Conservation (phyloP, 2,329 filamentous ascomycete species). For the Ophiostoma fasciatum region DNA sequence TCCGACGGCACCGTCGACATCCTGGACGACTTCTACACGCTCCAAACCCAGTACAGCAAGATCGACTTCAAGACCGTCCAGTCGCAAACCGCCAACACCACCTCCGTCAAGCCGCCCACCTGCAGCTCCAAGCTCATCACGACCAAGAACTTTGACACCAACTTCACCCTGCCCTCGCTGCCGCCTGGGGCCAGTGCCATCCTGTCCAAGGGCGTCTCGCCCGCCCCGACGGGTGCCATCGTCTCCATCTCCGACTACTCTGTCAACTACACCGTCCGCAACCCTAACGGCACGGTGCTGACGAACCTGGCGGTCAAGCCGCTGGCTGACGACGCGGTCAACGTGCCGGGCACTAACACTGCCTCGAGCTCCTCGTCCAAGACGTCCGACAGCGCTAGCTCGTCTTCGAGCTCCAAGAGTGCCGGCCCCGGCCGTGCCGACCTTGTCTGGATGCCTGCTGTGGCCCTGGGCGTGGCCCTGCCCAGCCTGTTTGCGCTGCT, state of each 20-base stretch:
- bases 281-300: slow-evolving; percentile 48
- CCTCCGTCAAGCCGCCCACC: slow-evolving; percentile 37
- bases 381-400: background rate
- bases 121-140: slow-evolving; percentile 54
- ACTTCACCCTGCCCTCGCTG: slow-evolving; percentile 61
- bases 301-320: slow-evolving; percentile 32
- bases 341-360: slow-evolving; percentile 29
- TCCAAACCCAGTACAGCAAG: slow-evolving; percentile 60
- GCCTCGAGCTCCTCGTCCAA: slow-evolving; percentile 6
- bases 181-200: slow-evolving; percentile 55
- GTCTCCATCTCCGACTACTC: slow-evolving; percentile 40
- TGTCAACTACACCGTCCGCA: slow-evolving; percentile 42
- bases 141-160: slow-evolving; percentile 51
- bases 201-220: slow-evolving; percentile 60
- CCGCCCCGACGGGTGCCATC: slow-evolving; percentile 50
- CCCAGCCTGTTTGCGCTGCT: slow-evolving; percentile 6
- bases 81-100: slow-evolving; percentile 39
- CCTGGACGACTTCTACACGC: slow-evolving; percentile 53
- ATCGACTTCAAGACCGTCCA: slow-evolving; percentile 58
- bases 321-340: slow-evolving; percentile 28
- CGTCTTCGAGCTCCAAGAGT: slow-evolving; percentile 11
- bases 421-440: slow-evolving; percentile 8
- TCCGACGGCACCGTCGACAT: slow-evolving; percentile 42
- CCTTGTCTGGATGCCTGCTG: slow-evolving; percentile 4
- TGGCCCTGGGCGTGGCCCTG: slow-evolving; percentile 3